These are phyloP conservation scores for Buddleja alternifolia DNA, from an alignment of 257 asterid genomes.

Conservation along the genomic window DNA sequence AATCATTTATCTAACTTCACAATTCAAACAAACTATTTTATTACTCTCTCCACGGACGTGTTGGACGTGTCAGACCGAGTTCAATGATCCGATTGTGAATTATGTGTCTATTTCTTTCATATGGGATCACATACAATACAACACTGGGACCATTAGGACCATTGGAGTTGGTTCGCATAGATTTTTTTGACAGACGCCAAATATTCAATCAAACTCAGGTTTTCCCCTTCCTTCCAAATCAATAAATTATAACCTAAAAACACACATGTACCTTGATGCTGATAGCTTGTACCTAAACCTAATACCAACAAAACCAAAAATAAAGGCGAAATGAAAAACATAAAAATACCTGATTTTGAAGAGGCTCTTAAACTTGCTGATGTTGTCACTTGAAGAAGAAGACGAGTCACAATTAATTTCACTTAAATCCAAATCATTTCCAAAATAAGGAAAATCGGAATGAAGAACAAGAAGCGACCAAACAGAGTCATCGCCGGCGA, in stretches of 20 bases:
- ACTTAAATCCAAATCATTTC: not conserved
- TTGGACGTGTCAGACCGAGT: no score
- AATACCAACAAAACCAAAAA: not conserved
- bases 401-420: no score
- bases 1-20: not conserved
- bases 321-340: not conserved
- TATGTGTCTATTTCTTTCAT: no score
- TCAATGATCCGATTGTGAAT: no score
- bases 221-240: not conserved
- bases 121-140: no score
- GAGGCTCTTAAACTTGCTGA: constrained; percentile 24
- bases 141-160: no score
- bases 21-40: not conserved
- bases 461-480: constrained; percentile 65
- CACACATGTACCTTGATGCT: no score
- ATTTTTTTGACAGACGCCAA: no score
- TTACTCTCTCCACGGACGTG: no score
- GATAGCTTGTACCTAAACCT: no score
- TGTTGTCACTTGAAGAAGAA: not conserved
- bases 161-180: no score
- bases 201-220: no score
- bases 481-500: constrained; percentile 62
- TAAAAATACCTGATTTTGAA: constrained; percentile 43
- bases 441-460: constrained; percentile 55
- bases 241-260: not conserved